Base-by-base conservation (phyloP, 202 grass and related monocot genomes). In the Dendrocalamus latiflorus region DNA sequence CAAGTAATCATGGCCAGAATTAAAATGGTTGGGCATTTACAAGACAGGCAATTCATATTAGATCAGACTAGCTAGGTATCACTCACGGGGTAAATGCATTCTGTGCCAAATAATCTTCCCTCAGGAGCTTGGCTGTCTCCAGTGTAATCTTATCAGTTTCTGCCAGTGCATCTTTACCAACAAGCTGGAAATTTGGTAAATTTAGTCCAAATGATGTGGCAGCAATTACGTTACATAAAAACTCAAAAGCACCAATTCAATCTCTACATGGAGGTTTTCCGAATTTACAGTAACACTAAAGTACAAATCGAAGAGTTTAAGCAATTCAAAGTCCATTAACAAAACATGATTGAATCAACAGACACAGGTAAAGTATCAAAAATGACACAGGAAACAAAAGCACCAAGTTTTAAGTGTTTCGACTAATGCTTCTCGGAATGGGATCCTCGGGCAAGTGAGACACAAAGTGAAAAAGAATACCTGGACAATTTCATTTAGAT, bases 401-500 rank as follows among this genome's bases (percentile, higher is more conserved):
- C n/a, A n/a, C n/a, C n/a, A n/a, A n/a, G n/a, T n/a, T n/a, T n/a
- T n/a, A n/a, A n/a, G n/a, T n/a, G n/a, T n/a, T n/a, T n/a, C n/a
- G n/a, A n/a, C n/a, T n/a, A n/a, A n/a, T n/a, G n/a, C n/a, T n/a
- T n/a, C n/a, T n/a, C n/a, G n/a, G n/a, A n/a, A n/a, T n/a, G n/a
- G n/a, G n/a, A n/a, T n/a, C n/a, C n/a, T n/a, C n/a, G n/a, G n/a
- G n/a, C n/a, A n/a, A n/a, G n/a, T n/a, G n/a, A n/a, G n/a, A n/a
- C n/a, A n/a, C n/a, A n/a, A n/a, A n/a, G n/a, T n/a, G n/a, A n/a
- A n/a, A 70, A 85, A 81, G 21, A 66, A 28, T 91, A 94, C 92
- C 92, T 94, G 92, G 22, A 94, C 92, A 69, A 94, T 94, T 94
- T 94, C 92, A 84, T 94, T 94, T 39, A 94, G 89, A 63, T 94